Conservation (phyloP, 345 rosid genomes). For the Salix exigua region DNA sequence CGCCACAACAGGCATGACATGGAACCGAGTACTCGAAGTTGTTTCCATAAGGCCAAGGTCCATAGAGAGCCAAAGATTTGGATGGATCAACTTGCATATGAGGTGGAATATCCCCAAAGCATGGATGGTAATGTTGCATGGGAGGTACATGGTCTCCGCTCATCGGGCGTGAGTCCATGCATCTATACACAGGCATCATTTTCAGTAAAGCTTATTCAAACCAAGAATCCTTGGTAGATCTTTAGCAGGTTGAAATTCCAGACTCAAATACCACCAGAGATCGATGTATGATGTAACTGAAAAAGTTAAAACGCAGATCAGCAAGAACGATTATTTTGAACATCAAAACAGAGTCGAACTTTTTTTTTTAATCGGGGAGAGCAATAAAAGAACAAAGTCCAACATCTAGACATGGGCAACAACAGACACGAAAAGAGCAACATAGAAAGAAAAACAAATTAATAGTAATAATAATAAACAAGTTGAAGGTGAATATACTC, state of each 20-base stretch:
- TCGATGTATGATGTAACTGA: neutral
- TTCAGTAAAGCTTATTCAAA: neutral
- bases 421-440: too few species aligned
- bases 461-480: too few species aligned
- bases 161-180: slow-evolving; percentile 28
- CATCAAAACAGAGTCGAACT: too few species aligned
- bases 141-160: slow-evolving; percentile 31
- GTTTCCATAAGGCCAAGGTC: slow-evolving; percentile 31
- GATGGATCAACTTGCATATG: slow-evolving; percentile 26
- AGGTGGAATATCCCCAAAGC: slow-evolving; percentile 29
- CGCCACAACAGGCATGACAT: slow-evolving; percentile 32
- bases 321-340: too few species aligned
- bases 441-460: too few species aligned
- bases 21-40: slow-evolving; percentile 23
- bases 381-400: too few species aligned
- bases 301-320: neutral
- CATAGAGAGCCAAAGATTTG: slow-evolving; percentile 14
- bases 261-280: neutral
- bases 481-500: too few species aligned
- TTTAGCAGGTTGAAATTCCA: neutral
- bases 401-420: too few species aligned
- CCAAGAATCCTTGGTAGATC: neutral
- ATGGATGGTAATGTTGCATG: slow-evolving; percentile 21
- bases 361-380: too few species aligned
- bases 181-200: slow-evolving; percentile 46